A percentile compares a stretch with the other conserved stretches of the same genome.
Evolutionary conservation across 768 basidiomycete species (phyloP).

Genomic region (Hygrophorus pudorinus): DNA sequence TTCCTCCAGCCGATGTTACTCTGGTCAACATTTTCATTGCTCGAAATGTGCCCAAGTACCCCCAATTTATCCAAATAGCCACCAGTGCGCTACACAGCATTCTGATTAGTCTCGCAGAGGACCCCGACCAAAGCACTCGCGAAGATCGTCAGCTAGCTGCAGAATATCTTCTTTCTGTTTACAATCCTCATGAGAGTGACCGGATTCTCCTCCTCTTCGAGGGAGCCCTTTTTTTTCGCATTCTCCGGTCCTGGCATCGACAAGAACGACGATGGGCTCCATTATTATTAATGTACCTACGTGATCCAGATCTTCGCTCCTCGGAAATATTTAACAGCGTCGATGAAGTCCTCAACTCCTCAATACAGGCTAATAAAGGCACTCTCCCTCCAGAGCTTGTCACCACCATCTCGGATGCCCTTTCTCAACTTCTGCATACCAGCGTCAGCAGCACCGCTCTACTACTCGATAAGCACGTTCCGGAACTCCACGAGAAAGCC

Average conservation of each 20-base stretch:
- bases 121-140: slow-evolving; percentile 63
- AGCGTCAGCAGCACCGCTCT: slow-evolving; percentile 60
- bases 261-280: slow-evolving; percentile 69
- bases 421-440: slow-evolving; percentile 54
- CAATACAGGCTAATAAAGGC: slow-evolving; percentile 37
- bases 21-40: slow-evolving; percentile 95
- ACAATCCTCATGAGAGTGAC: slow-evolving; percentile 75
- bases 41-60: slow-evolving; percentile 94
- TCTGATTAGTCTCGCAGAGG: slow-evolving; percentile 68
- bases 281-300: slow-evolving; percentile 63
- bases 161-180: slow-evolving; percentile 87
- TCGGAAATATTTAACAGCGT: slow-evolving; percentile 57
- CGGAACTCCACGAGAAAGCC: slow-evolving; percentile 56
- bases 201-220: slow-evolving; percentile 62
- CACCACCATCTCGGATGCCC: slow-evolving; percentile 40
- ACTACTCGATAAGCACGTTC: slow-evolving; percentile 60
- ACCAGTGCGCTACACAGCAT: slow-evolving; percentile 64
- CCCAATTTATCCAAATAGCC: slow-evolving; percentile 68
- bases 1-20: slow-evolving; percentile 56
- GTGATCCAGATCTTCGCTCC: slow-evolving; percentile 54
- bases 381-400: slow-evolving; percentile 47
- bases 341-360: slow-evolving; percentile 47
- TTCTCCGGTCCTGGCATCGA: slow-evolving; percentile 72
- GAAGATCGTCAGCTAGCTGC: slow-evolving; percentile 94
- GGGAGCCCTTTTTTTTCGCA: slow-evolving; percentile 81